Base-by-base conservation (phyloP, 805 yeast genomes). In the Yarrowia porcina region DNA sequence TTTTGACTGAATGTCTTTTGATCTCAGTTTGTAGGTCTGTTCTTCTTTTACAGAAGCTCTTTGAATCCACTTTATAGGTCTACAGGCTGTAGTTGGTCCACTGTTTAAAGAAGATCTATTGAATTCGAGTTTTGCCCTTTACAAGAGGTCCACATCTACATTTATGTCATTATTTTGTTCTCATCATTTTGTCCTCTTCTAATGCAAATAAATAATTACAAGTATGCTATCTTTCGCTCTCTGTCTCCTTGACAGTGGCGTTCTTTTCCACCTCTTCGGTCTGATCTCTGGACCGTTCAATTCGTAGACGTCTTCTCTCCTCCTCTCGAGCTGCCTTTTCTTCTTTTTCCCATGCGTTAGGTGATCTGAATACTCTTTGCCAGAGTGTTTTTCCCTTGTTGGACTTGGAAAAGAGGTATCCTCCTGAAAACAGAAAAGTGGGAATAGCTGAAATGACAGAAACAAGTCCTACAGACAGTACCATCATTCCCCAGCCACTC, bases 371-470 rank as follows among this genome's bases (percentile, higher is more conserved):
- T 2, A 56, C 39, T n/a, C 61, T 17, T 20, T 39, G 28, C 28
- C 20, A 27, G 1, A 56, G n/a, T 2, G 38, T 15, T 39, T 56
- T 56, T 38, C 61, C 61, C 39, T 39, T 18, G 49, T 39, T 38
- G n/a, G 35, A 1, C 36, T 20, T 27, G 15, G 61, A 56, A 10
- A 56, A 56, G 17, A 67, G 17, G 44, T 63, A 67, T 2, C 71
- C 74, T 21, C 74, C 74, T 10, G 70, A 67, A n/a, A 70, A 63
- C 28, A 70, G 30, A 10, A 70, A 54, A 3, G 72, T 57, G n/a
- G 71, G 72, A 18, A 70, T 11, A 4, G 69, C 66, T 33, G 64
- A 33, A 5, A 66, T 45, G 12, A 61, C 59, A 15, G 65, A 52
- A 12, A 71, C 36, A 1, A 71, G 35, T 9, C 69, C 73, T 7